Evolutionary conservation across 441 rosid genomes (phyloP), one percentile per base, ranked within the genome.

Genomic region (Raphanus hybrid): DNA sequence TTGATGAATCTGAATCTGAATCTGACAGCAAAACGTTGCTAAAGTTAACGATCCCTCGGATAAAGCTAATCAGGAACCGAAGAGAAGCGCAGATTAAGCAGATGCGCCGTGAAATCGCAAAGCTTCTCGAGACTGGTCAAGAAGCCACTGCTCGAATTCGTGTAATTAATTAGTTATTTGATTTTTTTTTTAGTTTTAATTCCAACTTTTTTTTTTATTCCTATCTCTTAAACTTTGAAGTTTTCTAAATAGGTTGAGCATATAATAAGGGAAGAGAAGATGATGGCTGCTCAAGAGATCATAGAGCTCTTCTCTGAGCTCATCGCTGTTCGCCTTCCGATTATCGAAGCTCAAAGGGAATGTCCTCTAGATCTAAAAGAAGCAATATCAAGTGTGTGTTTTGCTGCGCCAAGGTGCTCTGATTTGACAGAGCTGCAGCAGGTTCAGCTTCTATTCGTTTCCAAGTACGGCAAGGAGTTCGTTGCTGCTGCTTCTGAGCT

Each of bases 61-160:
- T 96, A 58, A 96, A 90, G 86, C 83, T 96, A 84, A 84, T 93
- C 71, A 81, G 98, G 82, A 96, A 96, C 76, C 82, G 98, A 84
- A 89, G 99, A 73, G 97, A 92, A 88, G 84, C 89, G 63, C 98
- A 96, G 87, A 84, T 92, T 12, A 93, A 84, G 85, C 92, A 93
- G 77, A 92, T 93, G 99, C 97, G 92, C 12, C 89, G 91, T 2
- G 98, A 96, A 78, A 91, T 93, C 72, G 94, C 96, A 43, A 93
- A 92, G 85, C 97, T 93, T 78, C 97, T 96, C 11, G 92, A 91
- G 86, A 90, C 94, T 65, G 98, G 98, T 69, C 99, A 96, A 87
- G 99, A 96, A 85, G 97, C 99, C 64, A 96, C 98, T 37, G 98
- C 98, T 81, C 92, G 98, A 14, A 96, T 96, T 81, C 89, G 99